Evolutionary conservation across 345 rosid species (phyloP).

Genomic region (Sisymbrium irio): DNA sequence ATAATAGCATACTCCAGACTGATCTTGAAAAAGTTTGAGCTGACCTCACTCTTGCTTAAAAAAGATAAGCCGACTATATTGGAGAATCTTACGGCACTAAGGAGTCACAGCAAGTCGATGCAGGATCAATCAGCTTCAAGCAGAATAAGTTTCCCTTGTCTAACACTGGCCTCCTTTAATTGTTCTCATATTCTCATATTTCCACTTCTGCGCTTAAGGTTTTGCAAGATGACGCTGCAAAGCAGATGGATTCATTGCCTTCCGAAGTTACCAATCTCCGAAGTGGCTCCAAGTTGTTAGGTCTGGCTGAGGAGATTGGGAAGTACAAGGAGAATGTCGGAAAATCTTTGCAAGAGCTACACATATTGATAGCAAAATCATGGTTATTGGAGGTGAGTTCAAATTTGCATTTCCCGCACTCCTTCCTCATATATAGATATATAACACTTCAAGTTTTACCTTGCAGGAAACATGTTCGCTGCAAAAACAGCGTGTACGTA

Average conservation of each 20-base stretch:
- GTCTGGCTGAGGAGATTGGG: slow-evolving; percentile 46
- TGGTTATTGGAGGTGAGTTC: slow-evolving; percentile 70
- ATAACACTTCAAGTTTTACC: slow-evolving; percentile 11
- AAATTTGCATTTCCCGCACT: not conserved
- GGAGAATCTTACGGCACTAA: slow-evolving; percentile 71
- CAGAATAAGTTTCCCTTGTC: slow-evolving; percentile 47
- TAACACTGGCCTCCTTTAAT: not conserved
- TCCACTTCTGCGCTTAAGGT: slow-evolving; percentile 37
- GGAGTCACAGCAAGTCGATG: slow-evolving; percentile 75
- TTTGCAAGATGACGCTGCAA: slow-evolving; percentile 70
- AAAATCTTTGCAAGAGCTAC: slow-evolving; percentile 63
- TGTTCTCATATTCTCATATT: not conserved
- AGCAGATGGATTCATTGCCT: slow-evolving; percentile 56
- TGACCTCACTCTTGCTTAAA: slow-evolving; percentile 60
- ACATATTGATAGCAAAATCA: slow-evolving; percentile 48
- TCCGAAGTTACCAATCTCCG: slow-evolving; percentile 68
- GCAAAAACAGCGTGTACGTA: slow-evolving; percentile 60
- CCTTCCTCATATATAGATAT: not conserved
- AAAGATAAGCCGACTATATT: slow-evolving; percentile 72
- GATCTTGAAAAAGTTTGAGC: slow-evolving; percentile 54
- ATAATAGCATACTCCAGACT: too few species aligned
- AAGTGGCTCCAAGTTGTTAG: slow-evolving; percentile 70
- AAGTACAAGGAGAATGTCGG: slow-evolving; percentile 65
- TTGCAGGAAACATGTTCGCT: too few species aligned
- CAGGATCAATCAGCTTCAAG: slow-evolving; percentile 74